phyloP scores from a whole-genome alignment of 148 eudicot genomes.

The Linanthus parryae region DNA sequence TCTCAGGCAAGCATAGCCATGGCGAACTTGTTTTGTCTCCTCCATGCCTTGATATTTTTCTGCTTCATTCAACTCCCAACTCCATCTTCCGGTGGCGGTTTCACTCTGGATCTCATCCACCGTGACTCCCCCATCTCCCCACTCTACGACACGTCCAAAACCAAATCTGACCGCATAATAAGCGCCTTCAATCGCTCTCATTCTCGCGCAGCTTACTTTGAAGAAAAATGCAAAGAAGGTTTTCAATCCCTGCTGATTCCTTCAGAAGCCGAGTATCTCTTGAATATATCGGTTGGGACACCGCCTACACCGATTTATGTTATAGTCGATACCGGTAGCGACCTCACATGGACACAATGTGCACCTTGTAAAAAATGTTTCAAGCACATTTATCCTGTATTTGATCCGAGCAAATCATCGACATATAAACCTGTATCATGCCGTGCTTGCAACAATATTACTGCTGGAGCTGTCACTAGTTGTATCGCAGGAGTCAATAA shows the following conservation, averaged over 20 bases:
- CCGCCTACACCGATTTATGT: conserved; percentile 44
- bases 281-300: conserved; percentile 59
- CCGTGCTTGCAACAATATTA: too few species aligned
- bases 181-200: conserved; percentile 24
- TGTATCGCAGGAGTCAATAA: too few species aligned
- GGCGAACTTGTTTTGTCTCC: too few species aligned
- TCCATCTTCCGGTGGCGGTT: too few species aligned
- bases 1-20: too few species aligned
- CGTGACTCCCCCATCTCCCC: conserved; percentile 44
- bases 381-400: conserved; percentile 50
- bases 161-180: conserved; percentile 18
- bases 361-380: conserved; percentile 62
- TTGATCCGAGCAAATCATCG: conserved; percentile 53
- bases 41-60: too few species aligned
- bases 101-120: conserved; percentile 37
- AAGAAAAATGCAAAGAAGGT: too few species aligned
- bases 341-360: conserved; percentile 79
- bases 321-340: conserved; percentile 80
- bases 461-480: too few species aligned
- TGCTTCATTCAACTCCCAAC: not conserved
- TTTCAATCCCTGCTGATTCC: too few species aligned
- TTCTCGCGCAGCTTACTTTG: conserved; percentile 8
- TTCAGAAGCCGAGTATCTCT: conserved; percentile 71
- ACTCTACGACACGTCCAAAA: conserved; percentile 17
- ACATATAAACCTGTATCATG: too few species aligned